Base-by-base conservation (phyloP, 1,284 basidiomycete species). In the Gomphus sp. region DNA sequence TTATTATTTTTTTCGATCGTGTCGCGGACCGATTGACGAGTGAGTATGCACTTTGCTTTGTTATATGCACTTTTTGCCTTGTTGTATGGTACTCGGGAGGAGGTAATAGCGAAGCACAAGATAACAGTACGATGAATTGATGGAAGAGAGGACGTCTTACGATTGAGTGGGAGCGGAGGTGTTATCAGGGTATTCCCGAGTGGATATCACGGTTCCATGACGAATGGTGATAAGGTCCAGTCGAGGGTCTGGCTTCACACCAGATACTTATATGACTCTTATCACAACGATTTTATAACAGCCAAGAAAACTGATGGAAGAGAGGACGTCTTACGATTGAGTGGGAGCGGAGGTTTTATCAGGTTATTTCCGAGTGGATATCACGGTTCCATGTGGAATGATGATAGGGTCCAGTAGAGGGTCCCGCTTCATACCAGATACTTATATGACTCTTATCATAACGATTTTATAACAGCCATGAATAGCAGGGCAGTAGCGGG, bases 281-380 rank as follows among this genome's bases (percentile, higher is more conserved):
- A 22, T 22, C 22, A 22, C 1, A 22, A 22, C 22, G 22, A 22
- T 22, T 22, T 22, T 22, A 22, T 22, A 22, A 22, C 22, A 22
- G 22, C 22, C 22, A 22, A 22, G 22, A 22, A 22, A 22, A 22
- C 22, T 22, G 22, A 22, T 22, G 1, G 22, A 22, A 22, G 22
- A 22, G 22, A 22, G 22, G 22, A 22, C 22, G 22, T 22, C 39
- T 59, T 25, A 52, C 18, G 18, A 59, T 59, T 33, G 51, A 37
- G 25, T 59, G 57, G 31, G 57, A 59, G 33, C 50, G 51, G 3
- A 4, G 3, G 22, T 22, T 22, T 22, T 59, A 54, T 43, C 51
- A 59, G 31, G 57, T n/a, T 18, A 59, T 28, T 45, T n/a, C 51
- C 16, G 57, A 59, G 44, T 59, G 57, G 57, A 59, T 59, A 18